Evolutionary conservation across 495 filamentous ascomycete genomes (phyloP), one percentile per base, ranked within the genome.

Genomic region (Cudoniella acicularis): DNA sequence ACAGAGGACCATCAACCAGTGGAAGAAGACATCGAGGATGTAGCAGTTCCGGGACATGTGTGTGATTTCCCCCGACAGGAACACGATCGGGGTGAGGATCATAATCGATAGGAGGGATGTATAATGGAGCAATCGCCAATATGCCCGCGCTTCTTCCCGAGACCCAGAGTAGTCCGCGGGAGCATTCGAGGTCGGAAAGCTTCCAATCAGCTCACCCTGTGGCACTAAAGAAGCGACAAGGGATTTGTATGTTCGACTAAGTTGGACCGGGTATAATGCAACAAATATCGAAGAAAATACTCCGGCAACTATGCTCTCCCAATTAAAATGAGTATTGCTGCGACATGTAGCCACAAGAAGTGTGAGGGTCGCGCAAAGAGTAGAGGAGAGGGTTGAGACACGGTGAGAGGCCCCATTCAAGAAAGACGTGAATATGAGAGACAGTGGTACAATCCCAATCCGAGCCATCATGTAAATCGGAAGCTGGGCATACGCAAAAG

Each of bases 241-340:
- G 36, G 61, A 57, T 59, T 73, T 77, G 49, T 79, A 77, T 18
- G 75, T 79, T 26, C 73, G 70, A 21, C 73, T 65, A 17, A 82
- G 62, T 22, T 80, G 61, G 26, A 82, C 66, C 1, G 79, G 79
- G 55, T 79, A 80, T 0, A 78, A 67, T 2, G 76, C 76, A 1
- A 75, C 73, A 47, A 80, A 81, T 43, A 80, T 23, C 3, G 76
- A 74, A 50, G 78, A 80, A 65, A 77, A 76, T 47, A 79, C 68
- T 42, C 79, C 79, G 16, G 78, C 70, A 17, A 80, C 69, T 27
- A 81, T 77, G 36, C 71, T 70, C 61, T 80, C 79, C 64, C 73
- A 75, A 52, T 75, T 73, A 22, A 79, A 70, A 48, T 74, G 72
- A 16, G 64, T 66, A 27, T 70, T 66, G 2, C 70, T 60, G 11